Conservation (phyloP, 1,139 yeast genomes). For the Hyphopichia khmerensis region DNA sequence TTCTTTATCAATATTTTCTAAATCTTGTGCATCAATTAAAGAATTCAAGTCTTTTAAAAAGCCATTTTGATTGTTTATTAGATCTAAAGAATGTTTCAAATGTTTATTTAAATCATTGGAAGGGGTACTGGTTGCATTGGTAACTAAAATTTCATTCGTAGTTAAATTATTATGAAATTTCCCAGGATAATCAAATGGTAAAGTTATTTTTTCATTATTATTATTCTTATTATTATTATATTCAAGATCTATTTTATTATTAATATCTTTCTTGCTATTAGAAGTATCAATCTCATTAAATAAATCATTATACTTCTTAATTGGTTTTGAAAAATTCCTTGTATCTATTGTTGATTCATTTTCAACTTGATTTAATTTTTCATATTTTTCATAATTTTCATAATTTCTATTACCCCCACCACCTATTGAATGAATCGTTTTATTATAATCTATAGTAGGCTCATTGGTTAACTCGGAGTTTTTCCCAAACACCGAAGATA, state of each 20-base stretch:
- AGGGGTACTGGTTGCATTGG: no score
- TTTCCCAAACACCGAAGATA: slow-evolving; percentile 10
- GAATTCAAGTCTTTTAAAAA: slow-evolving; percentile 21
- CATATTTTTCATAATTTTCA: no score
- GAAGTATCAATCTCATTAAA: slow-evolving; percentile 7
- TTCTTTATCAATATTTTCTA: slow-evolving; percentile 8
- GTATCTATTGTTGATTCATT: slow-evolving; percentile 3
- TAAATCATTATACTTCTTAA: slow-evolving; percentile 6
- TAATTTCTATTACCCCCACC: no score
- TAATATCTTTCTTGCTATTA: no score
- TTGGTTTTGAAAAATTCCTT: not conserved
- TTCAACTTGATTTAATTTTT: not conserved
- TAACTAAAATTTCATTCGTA: no score
- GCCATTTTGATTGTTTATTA: slow-evolving; percentile 16
- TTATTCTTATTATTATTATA: no score
- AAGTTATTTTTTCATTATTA: no score
- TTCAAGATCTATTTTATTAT: no score
- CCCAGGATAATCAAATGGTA: slow-evolving; percentile 22
- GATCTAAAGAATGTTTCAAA: no score
- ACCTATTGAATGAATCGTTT: slow-evolving; percentile 20
- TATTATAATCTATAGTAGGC: slow-evolving; percentile 38
- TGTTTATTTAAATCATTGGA: no score
- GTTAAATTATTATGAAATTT: no score
- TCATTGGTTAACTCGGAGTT: slow-evolving; percentile 27
- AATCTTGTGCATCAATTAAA: slow-evolving; percentile 19